Evolutionary conservation across 1,139 yeast genomes (phyloP).

Genomic region (Kazachstania sp.): DNA sequence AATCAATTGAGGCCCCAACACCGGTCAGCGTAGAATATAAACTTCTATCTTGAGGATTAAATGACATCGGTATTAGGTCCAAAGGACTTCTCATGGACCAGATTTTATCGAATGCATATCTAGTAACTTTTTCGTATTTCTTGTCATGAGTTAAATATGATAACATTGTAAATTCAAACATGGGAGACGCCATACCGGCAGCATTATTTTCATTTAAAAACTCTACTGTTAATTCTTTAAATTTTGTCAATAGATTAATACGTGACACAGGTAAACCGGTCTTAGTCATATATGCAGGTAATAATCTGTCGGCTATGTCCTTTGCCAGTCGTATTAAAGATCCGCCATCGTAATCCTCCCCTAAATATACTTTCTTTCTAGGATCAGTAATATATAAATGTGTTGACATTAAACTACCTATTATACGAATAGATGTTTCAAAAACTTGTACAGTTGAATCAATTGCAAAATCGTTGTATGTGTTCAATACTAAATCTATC

Average conservation of each 20-base stretch:
- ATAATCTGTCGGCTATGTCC: slow-evolving; percentile 58
- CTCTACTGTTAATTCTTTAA: slow-evolving; percentile 31
- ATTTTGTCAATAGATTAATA: slow-evolving; percentile 51
- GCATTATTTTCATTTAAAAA: slow-evolving; percentile 59
- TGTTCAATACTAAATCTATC: slow-evolving; percentile 39
- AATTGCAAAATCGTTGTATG: slow-evolving; percentile 42
- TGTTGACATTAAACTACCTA: slow-evolving; percentile 72
- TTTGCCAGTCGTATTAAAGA: slow-evolving; percentile 58
- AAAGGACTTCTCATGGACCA: slow-evolving; percentile 61
- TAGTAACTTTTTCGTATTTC: slow-evolving; percentile 55
- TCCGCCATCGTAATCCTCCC: slow-evolving; percentile 40
- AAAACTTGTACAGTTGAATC: slow-evolving; percentile 77
- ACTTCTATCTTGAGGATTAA: slow-evolving; percentile 49
- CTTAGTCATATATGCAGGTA: slow-evolving; percentile 55
- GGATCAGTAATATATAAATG: slow-evolving; percentile 67
- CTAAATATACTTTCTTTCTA: slow-evolving; percentile 35
- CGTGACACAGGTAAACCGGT: slow-evolving; percentile 67
- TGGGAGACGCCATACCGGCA: slow-evolving; percentile 79
- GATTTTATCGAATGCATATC: slow-evolving; percentile 54
- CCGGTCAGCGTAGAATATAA: slow-evolving; percentile 66
- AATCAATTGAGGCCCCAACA: slow-evolving; percentile 88
- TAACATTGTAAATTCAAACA: slow-evolving; percentile 67
- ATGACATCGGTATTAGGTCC: slow-evolving; percentile 69
- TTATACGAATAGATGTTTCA: slow-evolving; percentile 69
- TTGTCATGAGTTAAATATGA: slow-evolving; percentile 68